Base-by-base conservation (phyloP, 257 asterid species). In the Misopates orontium region DNA sequence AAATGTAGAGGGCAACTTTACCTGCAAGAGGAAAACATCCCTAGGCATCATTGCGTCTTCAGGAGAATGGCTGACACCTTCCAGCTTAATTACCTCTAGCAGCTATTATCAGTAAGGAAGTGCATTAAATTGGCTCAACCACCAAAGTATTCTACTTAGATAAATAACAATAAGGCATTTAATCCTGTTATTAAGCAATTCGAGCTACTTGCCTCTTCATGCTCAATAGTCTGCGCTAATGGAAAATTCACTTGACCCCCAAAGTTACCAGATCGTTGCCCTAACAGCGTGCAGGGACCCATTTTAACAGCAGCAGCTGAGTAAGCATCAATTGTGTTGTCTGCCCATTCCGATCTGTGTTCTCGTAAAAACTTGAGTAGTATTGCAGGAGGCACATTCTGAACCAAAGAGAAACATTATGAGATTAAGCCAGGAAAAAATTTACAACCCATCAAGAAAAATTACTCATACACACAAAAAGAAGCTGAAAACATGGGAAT, bases 301-400 rank as follows among this genome's bases (percentile, higher is more conserved):
- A 84, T 71, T 79, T 87, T 90, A 42, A 81, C 62, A 54, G 96
- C 90, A 49, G 87, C 82, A 54, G 97, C 96, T 32, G 97, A 79
- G 79, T 84, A 90, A 49, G 95, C 85, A 68, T 90, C 96, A 4
- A 85, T 82, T 58, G 74, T 88, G 66, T 75, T 87, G 75, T 90
- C 96, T 13, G 97, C 97, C 97, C 97, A 90, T 76, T 90, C 97
- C 5, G 97, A 90, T 60, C 97, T 77, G 73, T 90, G 97, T 83
- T 90, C 97, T 58, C 97, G 74, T 44, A 90, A 69, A 63, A 90
- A 90, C 73, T 95, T 73, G 1, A 90, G 90, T 52, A 90, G 86
- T 70, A 90, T 84, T 11, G 97, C 93, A 19, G 97, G 95, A 74
- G 96, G 93, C 64, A 90, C 97, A 59, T 90, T 87, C 96, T 90